Evolutionary conservation across 2,329 filamentous ascomycete species (phyloP).

Genomic region (Sclerotinia minor): DNA sequence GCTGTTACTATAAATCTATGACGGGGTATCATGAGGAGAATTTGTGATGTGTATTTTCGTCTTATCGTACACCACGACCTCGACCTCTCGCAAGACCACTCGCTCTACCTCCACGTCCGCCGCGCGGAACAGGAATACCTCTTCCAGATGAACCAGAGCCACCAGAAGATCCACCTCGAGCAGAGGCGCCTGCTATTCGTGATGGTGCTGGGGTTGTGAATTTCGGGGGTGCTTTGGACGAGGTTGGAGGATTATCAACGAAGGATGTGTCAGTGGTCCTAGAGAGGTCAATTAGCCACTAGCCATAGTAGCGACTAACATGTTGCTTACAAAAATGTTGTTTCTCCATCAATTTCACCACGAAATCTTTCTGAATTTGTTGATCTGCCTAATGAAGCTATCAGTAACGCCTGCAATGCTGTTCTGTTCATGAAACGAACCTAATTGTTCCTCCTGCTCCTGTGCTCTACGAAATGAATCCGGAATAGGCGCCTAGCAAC

Average conservation of each 20-base stretch:
- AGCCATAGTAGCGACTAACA: constrained; percentile 11
- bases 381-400: constrained; percentile 34
- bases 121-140: constrained; percentile 40
- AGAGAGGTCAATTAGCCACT: constrained; percentile 29
- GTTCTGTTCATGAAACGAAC: constrained; percentile 37
- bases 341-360: constrained; percentile 60
- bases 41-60: constrained; percentile 27
- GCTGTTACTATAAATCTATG: constrained; percentile 19
- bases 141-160: constrained; percentile 36
- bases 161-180: constrained; percentile 31
- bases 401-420: constrained; percentile 24
- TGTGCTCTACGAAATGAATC: constrained; percentile 77
- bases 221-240: constrained; percentile 52
- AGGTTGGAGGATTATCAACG: constrained; percentile 74
- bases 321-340: constrained; percentile 74
- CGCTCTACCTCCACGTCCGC: constrained; percentile 39
- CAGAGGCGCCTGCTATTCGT: constrained; percentile 30
- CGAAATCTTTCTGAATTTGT: constrained; percentile 44
- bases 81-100: constrained; percentile 42
- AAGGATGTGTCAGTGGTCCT: constrained; percentile 92
- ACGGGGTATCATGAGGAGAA: constrained; percentile 23
- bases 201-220: constrained; percentile 41
- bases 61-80: constrained; percentile 37
- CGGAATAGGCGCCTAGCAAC: constrained; percentile 69
- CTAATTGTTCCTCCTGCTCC: constrained; percentile 54